phyloP scores from a whole-genome alignment of 106 monocot species.

The Apostasia ramifera region DNA sequence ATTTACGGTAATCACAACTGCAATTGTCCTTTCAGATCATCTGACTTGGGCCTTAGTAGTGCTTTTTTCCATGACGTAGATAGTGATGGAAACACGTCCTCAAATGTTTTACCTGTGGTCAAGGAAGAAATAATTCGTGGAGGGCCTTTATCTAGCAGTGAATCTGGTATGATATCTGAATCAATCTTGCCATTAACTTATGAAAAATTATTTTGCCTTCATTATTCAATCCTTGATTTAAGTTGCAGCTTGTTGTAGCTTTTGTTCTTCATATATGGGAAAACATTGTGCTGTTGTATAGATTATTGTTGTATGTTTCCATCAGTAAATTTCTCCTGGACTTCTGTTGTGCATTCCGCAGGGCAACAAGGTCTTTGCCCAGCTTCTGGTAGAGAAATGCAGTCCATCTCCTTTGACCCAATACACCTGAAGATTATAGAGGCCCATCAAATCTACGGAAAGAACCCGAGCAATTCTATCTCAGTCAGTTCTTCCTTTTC shows the following conservation, averaged over 20 bases:
- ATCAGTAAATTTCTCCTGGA: no score
- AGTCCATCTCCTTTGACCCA: conserved; percentile 14
- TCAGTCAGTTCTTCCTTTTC: conserved; percentile 5
- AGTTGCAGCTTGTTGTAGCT: not conserved
- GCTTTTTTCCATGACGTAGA: conserved; percentile 8
- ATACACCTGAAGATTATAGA: conserved; percentile 10
- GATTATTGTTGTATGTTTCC: no score
- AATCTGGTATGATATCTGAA: conserved; percentile 29
- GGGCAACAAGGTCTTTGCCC: not conserved
- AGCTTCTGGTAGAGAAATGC: conserved; percentile 4
- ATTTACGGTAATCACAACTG: conserved; percentile 17
- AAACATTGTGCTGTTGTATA: not conserved
- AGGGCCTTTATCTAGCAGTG: conserved; percentile 13
- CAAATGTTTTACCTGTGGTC: conserved; percentile 10
- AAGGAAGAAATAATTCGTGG: conserved; percentile 16
- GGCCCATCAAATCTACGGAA: not conserved
- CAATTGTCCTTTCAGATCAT: conserved; percentile 13
- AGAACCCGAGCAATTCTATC: not conserved
- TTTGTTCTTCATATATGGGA: not conserved
- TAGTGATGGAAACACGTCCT: conserved; percentile 16
- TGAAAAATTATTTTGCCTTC: not conserved
- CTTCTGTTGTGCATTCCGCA: no score
- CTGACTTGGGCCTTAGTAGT: conserved; percentile 8
- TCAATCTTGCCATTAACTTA: not conserved
- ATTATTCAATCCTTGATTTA: not conserved